Percentiles rank a stretch among this genome's conserved stretches.
Evolutionary conservation across 2,329 filamentous ascomycete genomes (phyloP).

Genomic region (Annulohypoxylon truncatum): DNA sequence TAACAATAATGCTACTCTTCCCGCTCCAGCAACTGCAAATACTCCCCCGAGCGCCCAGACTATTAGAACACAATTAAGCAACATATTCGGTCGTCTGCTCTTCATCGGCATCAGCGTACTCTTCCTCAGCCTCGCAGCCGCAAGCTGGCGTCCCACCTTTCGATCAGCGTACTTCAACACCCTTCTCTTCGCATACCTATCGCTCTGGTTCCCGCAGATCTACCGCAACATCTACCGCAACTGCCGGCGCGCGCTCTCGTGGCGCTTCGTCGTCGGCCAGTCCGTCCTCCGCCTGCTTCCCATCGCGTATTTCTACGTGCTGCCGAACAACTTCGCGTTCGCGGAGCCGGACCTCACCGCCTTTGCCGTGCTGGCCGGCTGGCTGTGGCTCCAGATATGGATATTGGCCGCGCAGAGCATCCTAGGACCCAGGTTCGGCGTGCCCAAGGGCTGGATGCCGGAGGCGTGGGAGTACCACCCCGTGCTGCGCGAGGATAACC

Average conservation of each 20-base stretch:
- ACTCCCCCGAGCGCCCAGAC: conserved; percentile 47
- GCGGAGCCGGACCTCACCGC: conserved; percentile 74
- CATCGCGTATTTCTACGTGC: conserved; percentile 86
- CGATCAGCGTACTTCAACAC: conserved; percentile 70
- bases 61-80: conserved; percentile 59
- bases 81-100: conserved; percentile 68
- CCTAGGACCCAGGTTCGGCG: conserved; percentile 87
- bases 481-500: conserved; percentile 81
- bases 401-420: conserved; percentile 84
- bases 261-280: conserved; percentile 90
- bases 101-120: conserved; percentile 66
- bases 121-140: conserved; percentile 69
- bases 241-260: conserved; percentile 88
- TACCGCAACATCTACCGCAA: conserved; percentile 90
- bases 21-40: conserved; percentile 48
- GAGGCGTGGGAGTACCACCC: conserved; percentile 96
- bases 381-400: conserved; percentile 90
- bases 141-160: conserved; percentile 68
- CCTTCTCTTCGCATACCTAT: conserved; percentile 81
- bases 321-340: conserved; percentile 83
- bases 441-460: conserved; percentile 75
- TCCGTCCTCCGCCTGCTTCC: conserved; percentile 82
- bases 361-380: conserved; percentile 74
- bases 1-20: conserved; percentile 46
- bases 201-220: conserved; percentile 93